phyloP scores from a whole-genome alignment of 2,329 filamentous ascomycete genomes.

The Trichophyton schoenleinii region DNA sequence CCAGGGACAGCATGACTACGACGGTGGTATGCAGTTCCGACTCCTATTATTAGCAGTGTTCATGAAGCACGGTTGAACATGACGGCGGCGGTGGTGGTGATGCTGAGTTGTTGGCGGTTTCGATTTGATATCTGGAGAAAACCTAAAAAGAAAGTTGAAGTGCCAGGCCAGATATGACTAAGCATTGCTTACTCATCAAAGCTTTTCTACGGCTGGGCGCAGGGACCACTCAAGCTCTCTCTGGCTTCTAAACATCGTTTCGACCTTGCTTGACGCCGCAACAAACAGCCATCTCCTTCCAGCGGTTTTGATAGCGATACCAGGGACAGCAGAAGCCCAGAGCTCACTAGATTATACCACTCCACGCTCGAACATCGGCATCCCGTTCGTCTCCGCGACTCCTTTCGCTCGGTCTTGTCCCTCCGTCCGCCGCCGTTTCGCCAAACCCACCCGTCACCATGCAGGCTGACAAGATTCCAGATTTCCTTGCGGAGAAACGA shows the following conservation, averaged over 20 bases:
- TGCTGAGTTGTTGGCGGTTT: background rate
- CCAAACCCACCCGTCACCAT: conserved; percentile 36
- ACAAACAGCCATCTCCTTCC: background rate
- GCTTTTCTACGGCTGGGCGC: conserved; percentile 16
- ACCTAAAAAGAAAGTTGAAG: background rate
- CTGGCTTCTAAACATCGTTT: conserved; percentile 10
- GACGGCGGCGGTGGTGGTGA: background rate
- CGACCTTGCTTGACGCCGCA: conserved; percentile 7
- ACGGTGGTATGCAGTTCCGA: no score
- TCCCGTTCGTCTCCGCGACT: background rate
- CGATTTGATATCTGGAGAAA: background rate
- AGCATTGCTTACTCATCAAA: conserved; percentile 2
- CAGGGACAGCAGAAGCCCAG: background rate
- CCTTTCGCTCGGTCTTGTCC: background rate
- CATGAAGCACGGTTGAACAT: background rate
- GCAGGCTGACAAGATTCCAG: conserved; percentile 77
- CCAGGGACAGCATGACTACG: background rate
- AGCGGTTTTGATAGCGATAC: background rate
- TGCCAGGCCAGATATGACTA: background rate
- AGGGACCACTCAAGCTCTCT: conserved; percentile 22
- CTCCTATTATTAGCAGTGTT: background rate
- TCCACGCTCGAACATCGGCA: no score
- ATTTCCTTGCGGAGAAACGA: conserved; percentile 84
- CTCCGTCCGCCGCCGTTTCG: background rate
- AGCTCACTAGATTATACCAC: background rate